Conservation (phyloP, 495 filamentous ascomycete genomes). For the Penicillium angulare region DNA sequence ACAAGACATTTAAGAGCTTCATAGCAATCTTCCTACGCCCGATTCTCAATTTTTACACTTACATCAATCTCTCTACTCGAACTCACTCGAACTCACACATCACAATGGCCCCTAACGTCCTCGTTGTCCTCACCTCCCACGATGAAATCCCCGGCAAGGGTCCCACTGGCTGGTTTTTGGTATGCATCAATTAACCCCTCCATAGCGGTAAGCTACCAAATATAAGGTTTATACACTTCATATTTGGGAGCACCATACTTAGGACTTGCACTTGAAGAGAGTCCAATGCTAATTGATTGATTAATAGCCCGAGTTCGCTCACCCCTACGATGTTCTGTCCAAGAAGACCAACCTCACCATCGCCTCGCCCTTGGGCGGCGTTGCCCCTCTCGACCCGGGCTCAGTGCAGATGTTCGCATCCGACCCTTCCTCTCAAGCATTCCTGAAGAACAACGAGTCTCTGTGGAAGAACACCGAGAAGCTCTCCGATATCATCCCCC, state of each 20-base stretch:
- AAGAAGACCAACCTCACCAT: constrained; percentile 55
- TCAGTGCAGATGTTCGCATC: constrained; percentile 61
- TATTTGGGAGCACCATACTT: background rate
- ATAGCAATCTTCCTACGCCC: no score
- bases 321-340: constrained; percentile 61
- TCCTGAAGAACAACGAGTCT: constrained; percentile 49
- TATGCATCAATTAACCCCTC: constrained; percentile 31
- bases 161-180: constrained; percentile 68
- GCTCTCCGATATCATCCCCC: constrained; percentile 49
- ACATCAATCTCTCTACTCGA: background rate
- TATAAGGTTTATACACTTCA: background rate
- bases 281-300: background rate
- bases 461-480: constrained; percentile 64
- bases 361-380: constrained; percentile 67
- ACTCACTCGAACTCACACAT: background rate
- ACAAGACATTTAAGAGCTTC: no score
- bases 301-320: constrained; percentile 65
- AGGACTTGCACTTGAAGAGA: background rate
- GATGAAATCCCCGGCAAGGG: constrained; percentile 50
- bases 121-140: constrained; percentile 68
- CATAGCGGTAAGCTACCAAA: background rate
- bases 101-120: constrained; percentile 53
- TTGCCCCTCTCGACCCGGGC: constrained; percentile 61
- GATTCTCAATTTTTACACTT: no score
- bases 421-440: constrained; percentile 51